phyloP scores from a whole-genome alignment of 106 monocot genomes.

The Dendrobium huoshanense region DNA sequence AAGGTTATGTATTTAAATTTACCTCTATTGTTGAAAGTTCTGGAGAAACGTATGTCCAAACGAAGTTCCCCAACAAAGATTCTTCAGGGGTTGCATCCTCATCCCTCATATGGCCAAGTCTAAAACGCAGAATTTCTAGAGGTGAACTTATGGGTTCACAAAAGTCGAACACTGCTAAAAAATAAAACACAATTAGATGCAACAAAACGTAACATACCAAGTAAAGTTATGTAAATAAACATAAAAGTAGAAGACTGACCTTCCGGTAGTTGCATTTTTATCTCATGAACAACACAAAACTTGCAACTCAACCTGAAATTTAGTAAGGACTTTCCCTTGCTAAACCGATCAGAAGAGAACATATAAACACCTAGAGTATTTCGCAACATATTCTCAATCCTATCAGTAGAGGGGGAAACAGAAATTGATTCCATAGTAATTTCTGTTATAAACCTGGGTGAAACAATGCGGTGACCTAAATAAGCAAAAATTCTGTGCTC shows the following conservation, averaged over 20 bases:
- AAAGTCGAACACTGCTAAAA: constrained; percentile 37
- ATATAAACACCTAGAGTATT: constrained; percentile 11
- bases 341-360: constrained; percentile 57
- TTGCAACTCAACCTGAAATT: constrained; percentile 40
- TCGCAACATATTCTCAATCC: constrained; percentile 47
- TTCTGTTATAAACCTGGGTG: constrained; percentile 14
- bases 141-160: constrained; percentile 67
- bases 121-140: constrained; percentile 50
- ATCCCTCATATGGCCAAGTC: constrained; percentile 38
- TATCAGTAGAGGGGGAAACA: constrained; percentile 69
- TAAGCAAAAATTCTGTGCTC: constrained; percentile 50
- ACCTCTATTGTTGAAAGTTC: constrained; percentile 78
- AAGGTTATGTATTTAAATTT: not conserved
- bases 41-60: constrained; percentile 84
- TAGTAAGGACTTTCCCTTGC: constrained; percentile 32
- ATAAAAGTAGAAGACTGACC: constrained; percentile 17
- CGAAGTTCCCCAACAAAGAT: constrained; percentile 25
- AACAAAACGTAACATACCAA: not conserved
- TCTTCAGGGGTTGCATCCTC: constrained; percentile 7
- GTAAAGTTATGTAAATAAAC: not conserved
- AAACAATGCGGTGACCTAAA: constrained; percentile 22
- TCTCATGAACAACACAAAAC: constrained; percentile 44
- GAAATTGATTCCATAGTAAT: constrained; percentile 30
- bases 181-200: constrained; percentile 2
- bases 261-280: constrained; percentile 41